These are phyloP conservation scores for Starmera caribaea DNA, from an alignment of 805 yeast species.

Conservation along the genomic window DNA sequence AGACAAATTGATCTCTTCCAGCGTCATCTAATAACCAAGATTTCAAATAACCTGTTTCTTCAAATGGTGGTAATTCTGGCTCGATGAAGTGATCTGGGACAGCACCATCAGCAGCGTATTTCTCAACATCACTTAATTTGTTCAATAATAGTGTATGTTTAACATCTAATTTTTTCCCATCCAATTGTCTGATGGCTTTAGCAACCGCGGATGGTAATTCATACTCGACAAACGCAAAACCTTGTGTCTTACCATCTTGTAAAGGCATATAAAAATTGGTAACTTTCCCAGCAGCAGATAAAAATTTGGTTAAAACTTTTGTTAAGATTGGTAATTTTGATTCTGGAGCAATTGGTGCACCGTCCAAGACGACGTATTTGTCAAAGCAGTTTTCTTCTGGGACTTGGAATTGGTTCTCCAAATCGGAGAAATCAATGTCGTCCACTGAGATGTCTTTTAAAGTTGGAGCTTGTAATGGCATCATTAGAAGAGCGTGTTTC, in stretches of 20 bases:
- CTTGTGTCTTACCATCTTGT: slow-evolving; percentile 72
- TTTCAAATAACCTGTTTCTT: slow-evolving; percentile 71
- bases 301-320: slow-evolving; percentile 77
- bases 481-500: not conserved
- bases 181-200: slow-evolving; percentile 68
- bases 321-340: slow-evolving; percentile 73
- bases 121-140: slow-evolving; percentile 74
- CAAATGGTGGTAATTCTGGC: slow-evolving; percentile 65
- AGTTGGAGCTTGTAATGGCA: slow-evolving; percentile 23
- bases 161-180: slow-evolving; percentile 87
- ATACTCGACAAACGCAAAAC: slow-evolving; percentile 80
- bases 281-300: slow-evolving; percentile 70
- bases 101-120: slow-evolving; percentile 56
- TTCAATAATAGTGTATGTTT: slow-evolving; percentile 86
- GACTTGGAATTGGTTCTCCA: slow-evolving; percentile 67
- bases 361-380: slow-evolving; percentile 79
- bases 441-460: slow-evolving; percentile 44
- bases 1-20: slow-evolving; percentile 83
- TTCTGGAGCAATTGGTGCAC: slow-evolving; percentile 93
- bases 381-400: slow-evolving; percentile 57
- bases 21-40: slow-evolving; percentile 86
- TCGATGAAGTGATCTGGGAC: slow-evolving; percentile 54
- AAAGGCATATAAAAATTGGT: slow-evolving; percentile 76
- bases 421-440: slow-evolving; percentile 72
- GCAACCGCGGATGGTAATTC: slow-evolving; percentile 57